phyloP scores from a whole-genome alignment of 2,329 filamentous ascomycete species.

The Nannizzia gypsea region DNA sequence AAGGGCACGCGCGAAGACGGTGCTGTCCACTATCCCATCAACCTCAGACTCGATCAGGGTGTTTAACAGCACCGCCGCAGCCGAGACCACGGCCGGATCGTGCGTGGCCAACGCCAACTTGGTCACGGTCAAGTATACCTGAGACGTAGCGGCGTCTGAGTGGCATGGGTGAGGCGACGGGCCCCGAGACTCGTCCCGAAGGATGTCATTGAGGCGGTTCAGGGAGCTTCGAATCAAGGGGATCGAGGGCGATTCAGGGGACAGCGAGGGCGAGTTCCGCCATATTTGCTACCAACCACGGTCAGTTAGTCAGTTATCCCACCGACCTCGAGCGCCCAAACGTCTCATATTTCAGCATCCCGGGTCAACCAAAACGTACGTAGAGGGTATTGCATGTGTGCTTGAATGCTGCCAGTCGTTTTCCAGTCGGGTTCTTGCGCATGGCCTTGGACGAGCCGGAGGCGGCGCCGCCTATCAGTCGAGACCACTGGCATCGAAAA shows the following conservation, averaged over 20 bases:
- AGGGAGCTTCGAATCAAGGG: slow-evolving; percentile 42
- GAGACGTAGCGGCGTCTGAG: slow-evolving; percentile 69
- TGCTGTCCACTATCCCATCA: slow-evolving; percentile 82
- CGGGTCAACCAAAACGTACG: slow-evolving; percentile 29
- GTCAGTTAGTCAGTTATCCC: background rate
- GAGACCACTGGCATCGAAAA: slow-evolving; percentile 40
- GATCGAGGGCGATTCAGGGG: slow-evolving; percentile 41
- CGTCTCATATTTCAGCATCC: background rate
- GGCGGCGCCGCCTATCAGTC: slow-evolving; percentile 48
- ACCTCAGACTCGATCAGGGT: slow-evolving; percentile 93
- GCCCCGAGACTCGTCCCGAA: slow-evolving; percentile 79
- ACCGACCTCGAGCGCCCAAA: background rate
- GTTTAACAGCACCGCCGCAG: slow-evolving; percentile 76
- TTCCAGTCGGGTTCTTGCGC: slow-evolving; percentile 43
- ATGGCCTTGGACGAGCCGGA: slow-evolving; percentile 37
- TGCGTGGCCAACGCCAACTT: slow-evolving; percentile 78
- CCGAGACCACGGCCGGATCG: slow-evolving; percentile 74
- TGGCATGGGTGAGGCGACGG: slow-evolving; percentile 88
- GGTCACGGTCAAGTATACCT: slow-evolving; percentile 79
- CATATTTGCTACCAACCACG: slow-evolving; percentile 49
- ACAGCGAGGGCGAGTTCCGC: slow-evolving; percentile 43
- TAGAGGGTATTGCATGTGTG: slow-evolving; percentile 49
- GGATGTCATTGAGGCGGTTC: slow-evolving; percentile 50
- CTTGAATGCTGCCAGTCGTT: slow-evolving; percentile 51
- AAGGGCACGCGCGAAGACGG: slow-evolving; percentile 71